Evolutionary conservation across 2,329 filamentous ascomycete species (phyloP), one percentile per base, ranked within the genome.

Genomic region (Fusarium praegraminearum): DNA sequence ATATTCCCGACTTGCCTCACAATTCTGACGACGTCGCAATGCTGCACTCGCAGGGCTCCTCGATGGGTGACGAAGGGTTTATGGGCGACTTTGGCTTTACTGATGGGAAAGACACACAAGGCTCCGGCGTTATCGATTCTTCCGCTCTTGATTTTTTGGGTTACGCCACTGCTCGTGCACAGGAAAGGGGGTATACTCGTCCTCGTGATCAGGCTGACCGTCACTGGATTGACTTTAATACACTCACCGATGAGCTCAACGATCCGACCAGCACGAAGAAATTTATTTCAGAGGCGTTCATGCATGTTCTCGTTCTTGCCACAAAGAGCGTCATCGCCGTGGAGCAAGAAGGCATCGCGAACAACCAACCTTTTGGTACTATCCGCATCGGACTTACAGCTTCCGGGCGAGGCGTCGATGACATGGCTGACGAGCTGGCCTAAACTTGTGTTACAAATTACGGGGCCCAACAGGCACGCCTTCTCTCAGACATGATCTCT

Each of bases 211-310:
- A 66, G n/a, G 73, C 76, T 8, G 65, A 69, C 43, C 77, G 79
- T 13, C 78, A 75, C 18, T 88, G 84, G 79, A 82, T 96, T 43
- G 81, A 85, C 0, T 97, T 98, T 75, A 87, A 90, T 44, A 81
- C 88, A 50, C 80, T 97, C 18, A 88, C 96, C 45, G 83, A 90
- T 46, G 82, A 88, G 50, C 80, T 97, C 12, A 87, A 96, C 45
- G 83, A 87, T n/a, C 85, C 88, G 0, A 75, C 75, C 12, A 79
- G 82, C 43, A 88, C 86, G 32, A 85, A 83, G 36, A 81, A 87
- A 32, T 89, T 93, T 15, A 92, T 91, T 11, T 89, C 91, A 3
- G 91, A 94, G 77, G 93, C 89, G 0, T 91, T 93, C 76, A 88
- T 91, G 80, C 92, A 96, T 76, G 84, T 93, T 3, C 85, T 97